Conservation (phyloP, 257 asterid species). For the Solanum sejunctum region DNA sequence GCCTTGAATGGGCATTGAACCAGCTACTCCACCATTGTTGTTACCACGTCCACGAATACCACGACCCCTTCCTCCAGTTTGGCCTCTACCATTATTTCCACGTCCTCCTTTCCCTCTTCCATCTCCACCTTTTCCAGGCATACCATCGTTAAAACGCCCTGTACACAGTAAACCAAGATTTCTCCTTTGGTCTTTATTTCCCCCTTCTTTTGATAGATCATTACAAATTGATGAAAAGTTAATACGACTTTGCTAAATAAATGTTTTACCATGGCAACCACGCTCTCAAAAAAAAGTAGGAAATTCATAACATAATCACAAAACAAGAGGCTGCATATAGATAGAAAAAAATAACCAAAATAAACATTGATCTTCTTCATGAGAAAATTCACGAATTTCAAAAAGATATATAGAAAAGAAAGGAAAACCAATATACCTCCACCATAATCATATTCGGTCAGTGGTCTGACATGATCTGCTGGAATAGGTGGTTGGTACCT, state of each 20-base stretch:
- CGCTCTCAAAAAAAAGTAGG: background rate
- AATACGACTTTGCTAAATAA: background rate
- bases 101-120: conserved; percentile 3
- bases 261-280: background rate
- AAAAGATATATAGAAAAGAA: background rate
- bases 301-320: background rate
- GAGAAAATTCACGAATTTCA: background rate
- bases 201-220: background rate
- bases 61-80: background rate
- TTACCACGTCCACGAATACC: background rate
- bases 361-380: background rate
- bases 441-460: background rate
- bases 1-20: background rate
- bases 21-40: background rate
- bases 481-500: conserved; percentile 10
- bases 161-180: background rate
- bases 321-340: background rate
- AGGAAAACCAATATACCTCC: background rate
- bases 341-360: background rate
- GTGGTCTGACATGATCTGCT: conserved; percentile 6
- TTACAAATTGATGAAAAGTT: background rate
- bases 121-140: background rate
- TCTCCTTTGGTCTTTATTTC: background rate
- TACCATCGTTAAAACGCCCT: background rate
- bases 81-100: background rate